Percentiles rank a stretch among this genome's conserved stretches.
Evolutionary conservation across 176 grass and related monocot genomes (phyloP).

Genomic region (Oropetium thomaeum): DNA sequence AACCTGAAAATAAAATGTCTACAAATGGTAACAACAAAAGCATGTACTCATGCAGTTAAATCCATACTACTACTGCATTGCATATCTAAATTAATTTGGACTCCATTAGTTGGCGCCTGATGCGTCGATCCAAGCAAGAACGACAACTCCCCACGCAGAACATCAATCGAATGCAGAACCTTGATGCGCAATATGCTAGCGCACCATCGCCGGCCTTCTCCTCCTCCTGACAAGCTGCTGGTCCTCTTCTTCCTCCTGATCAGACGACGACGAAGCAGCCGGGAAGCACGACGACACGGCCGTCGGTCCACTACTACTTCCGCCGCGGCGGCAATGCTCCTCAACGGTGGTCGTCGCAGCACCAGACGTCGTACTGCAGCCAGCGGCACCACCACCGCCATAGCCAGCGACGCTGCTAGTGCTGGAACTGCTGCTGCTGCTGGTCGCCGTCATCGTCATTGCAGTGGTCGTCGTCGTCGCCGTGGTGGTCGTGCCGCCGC

Average conservation of each 20-base stretch:
- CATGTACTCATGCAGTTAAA: too few relatives aligned
- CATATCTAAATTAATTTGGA: neutral
- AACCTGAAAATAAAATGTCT: too few relatives aligned
- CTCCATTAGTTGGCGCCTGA: neutral
- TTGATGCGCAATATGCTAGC: neutral
- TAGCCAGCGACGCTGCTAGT: neutral
- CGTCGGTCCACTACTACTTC: neutral
- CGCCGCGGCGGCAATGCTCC: neutral
- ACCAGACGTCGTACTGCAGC: neutral
- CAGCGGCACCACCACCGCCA: neutral
- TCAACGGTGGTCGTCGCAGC: neutral
- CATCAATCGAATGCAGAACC: neutral
- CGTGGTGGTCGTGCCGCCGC: slow-evolving; percentile 8
- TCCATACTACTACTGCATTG: neutral
- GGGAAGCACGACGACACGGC: neutral
- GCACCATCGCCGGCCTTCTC: neutral
- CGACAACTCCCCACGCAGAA: too few relatives aligned
- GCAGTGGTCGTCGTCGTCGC: slow-evolving; percentile 2
- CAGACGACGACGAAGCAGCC: neutral
- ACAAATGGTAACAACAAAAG: too few relatives aligned
- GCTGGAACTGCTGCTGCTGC: neutral
- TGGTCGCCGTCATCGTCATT: neutral
- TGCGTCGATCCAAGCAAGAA: neutral
- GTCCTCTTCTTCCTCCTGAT: neutral
- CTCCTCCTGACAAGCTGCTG: neutral